phyloP scores from a whole-genome alignment of 805 yeast species.

The Candida nanaspora region DNA sequence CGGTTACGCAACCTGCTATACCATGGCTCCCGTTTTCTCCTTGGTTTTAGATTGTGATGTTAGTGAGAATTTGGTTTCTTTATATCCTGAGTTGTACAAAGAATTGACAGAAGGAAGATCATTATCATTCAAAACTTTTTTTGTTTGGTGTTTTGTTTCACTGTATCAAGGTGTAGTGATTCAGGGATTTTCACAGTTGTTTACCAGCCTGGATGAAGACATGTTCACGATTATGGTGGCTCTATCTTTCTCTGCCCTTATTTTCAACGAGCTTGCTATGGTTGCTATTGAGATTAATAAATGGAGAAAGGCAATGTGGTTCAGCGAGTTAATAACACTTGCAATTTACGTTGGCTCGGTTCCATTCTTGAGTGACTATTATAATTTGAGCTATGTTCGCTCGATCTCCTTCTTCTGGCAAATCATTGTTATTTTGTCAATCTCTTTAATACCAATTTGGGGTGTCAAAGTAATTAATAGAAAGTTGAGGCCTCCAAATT shows the following conservation, averaged over 20 bases:
- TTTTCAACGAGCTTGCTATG: slow-evolving; percentile 86
- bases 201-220: slow-evolving; percentile 51
- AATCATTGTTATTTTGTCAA: slow-evolving; percentile 48
- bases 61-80: slow-evolving; percentile 76
- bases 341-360: slow-evolving; percentile 62
- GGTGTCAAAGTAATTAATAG: slow-evolving; percentile 67
- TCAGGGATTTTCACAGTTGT: slow-evolving; percentile 73
- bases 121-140: slow-evolving; percentile 78
- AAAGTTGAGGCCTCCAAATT: slow-evolving; percentile 83
- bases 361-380: slow-evolving; percentile 86
- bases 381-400: slow-evolving; percentile 57
- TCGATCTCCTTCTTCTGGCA: slow-evolving; percentile 65
- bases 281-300: slow-evolving; percentile 86
- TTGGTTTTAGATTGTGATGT: slow-evolving; percentile 88
- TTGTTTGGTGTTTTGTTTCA: slow-evolving; percentile 85
- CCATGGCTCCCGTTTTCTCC: slow-evolving; percentile 97
- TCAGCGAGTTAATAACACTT: slow-evolving; percentile 65
- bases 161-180: slow-evolving; percentile 86
- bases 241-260: slow-evolving; percentile 69
- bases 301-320: slow-evolving; percentile 79
- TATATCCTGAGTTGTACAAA: slow-evolving; percentile 91
- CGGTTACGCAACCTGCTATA: slow-evolving; percentile 93
- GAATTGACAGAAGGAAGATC: slow-evolving; percentile 87
- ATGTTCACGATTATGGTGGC: slow-evolving; percentile 76
- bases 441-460: slow-evolving; percentile 89